Base-by-base conservation (phyloP, 306 rosid species). In the Cotoneaster glaucophyllus region DNA sequence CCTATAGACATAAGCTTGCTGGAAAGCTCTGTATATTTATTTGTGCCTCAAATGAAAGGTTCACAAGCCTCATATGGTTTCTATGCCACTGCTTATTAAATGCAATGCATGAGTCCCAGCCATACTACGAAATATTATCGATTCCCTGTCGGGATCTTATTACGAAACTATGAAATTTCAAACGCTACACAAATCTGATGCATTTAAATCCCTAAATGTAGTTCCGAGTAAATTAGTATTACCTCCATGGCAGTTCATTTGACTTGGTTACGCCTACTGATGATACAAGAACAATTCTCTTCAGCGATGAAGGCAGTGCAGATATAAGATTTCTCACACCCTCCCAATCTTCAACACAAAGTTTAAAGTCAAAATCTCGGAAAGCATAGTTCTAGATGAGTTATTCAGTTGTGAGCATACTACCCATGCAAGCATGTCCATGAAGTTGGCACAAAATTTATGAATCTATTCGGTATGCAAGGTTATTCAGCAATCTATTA, bases 231-330 rank as follows among this genome's bases (percentile, higher is more conserved):
- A 50, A 71, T 58, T 76, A 73, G 80, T 59, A 67, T 91, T 91
- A 94, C 98, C 90, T 94, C 98, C 98, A 94, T 1, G 98, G 97
- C 75, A 94, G 87, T 84, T 91, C 97, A 81, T 83, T 88, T 85
- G 19, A 91, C 86, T 94, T 94, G 72, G 98, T 94, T 76, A 94
- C 98, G n/a, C 98, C 98, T 24, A 94, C 76, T 71, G 98, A 94
- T 37, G 98, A 94, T 70, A 94, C 98, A 74, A 91, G 98, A 87
- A 94, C 90, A 70, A 91, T 81, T 79, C 95, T 90, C 87, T 88
- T 85, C 77, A 94, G 88, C 12, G 97, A 82, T 12, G 88, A 77
- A 79, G 97, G 97, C 78, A 94, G 77, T 56, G 86, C 90, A 70
- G 97, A 87, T 70, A 94, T 74, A 71, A 94, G 87, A 84, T 94